Evolutionary conservation across 2,329 filamentous ascomycete genomes (phyloP), one percentile per base, ranked within the genome.

Genomic region (Trichoderma sp.): DNA sequence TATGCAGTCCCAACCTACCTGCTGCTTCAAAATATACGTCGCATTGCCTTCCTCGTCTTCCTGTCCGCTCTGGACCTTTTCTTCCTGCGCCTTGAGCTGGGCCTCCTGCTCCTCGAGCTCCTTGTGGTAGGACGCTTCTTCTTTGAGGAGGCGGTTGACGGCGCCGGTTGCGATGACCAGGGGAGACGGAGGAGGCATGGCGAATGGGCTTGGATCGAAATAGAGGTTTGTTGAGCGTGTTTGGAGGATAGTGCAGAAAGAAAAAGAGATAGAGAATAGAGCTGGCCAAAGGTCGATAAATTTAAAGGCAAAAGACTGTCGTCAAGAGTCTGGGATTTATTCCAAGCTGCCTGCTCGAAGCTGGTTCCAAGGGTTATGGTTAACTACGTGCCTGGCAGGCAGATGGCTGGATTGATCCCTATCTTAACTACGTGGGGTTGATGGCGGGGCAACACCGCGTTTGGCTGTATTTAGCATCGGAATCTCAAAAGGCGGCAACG

Each of bases 111-210:
- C 84, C 72, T 86, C 83, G 24, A 94, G 86, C 80, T 99, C 96
- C 77, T 91, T 91, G 84, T 94, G 91, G 82, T 99, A 98, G 75
- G 90, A 95, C 49, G 87, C 84, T 80, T 97, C 93, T 80, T 99
- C 96, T 81, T 97, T 97, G 73, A 97, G 88, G 59, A 98, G 87
- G 69, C 96, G 93, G 75, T 87, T 85, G 73, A 98, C 88, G 24
- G 93, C 89, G 71, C 90, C 88, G 28, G 92, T 96, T 55, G 91
- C 89, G 77, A 97, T 96, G 75, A 88, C 81, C 78, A 97, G 88
- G 74, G 90, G 86, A 1, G 90, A 89, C 55, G 92, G 91, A 37
- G 93, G 86, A 4, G 92, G 86, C 94, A 97, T 97, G 60, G 28
- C 55, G 30, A 18, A 46, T n/a, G 43, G 43, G 18, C 3, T 32